Conservation (phyloP, 1,139 yeast species). For the Yamadazyma epiphylla region DNA sequence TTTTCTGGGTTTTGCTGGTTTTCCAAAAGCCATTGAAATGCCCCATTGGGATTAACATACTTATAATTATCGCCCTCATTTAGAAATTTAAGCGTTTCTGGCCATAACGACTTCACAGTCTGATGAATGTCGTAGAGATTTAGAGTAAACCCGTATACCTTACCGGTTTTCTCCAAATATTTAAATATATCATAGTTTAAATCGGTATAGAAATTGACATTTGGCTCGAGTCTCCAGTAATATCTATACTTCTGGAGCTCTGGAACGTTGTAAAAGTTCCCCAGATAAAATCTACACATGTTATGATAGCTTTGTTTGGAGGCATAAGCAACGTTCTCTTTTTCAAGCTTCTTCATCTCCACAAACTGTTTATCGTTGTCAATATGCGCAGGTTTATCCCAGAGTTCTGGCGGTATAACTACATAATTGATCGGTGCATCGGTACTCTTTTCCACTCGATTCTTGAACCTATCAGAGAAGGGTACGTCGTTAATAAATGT, state of each 20-base stretch:
- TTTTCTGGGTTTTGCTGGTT: slow-evolving; percentile 58
- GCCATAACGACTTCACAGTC: slow-evolving; percentile 63
- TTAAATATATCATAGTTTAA: slow-evolving; percentile 74
- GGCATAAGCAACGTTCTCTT: slow-evolving; percentile 61
- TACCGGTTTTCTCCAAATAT: slow-evolving; percentile 61
- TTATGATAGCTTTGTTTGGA: slow-evolving; percentile 63
- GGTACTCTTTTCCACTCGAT: slow-evolving; percentile 34
- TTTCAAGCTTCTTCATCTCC: slow-evolving; percentile 36
- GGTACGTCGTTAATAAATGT: slow-evolving; percentile 72
- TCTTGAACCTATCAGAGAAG: slow-evolving; percentile 56
- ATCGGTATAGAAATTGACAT: slow-evolving; percentile 61
- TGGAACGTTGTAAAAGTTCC: slow-evolving; percentile 60
- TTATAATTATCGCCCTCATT: slow-evolving; percentile 55
- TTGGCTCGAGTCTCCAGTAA: slow-evolving; percentile 85
- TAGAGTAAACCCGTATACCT: slow-evolving; percentile 68
- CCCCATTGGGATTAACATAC: slow-evolving; percentile 54
- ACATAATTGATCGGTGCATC: slow-evolving; percentile 58
- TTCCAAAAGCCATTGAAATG: slow-evolving; percentile 73
- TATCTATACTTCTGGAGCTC: slow-evolving; percentile 47
- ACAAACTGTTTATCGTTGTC: slow-evolving; percentile 39
- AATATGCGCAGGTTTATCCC: slow-evolving; percentile 64
- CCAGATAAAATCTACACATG: slow-evolving; percentile 65
- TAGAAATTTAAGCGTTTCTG: slow-evolving; percentile 59
- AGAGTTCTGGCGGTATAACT: slow-evolving; percentile 47
- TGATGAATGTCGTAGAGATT: slow-evolving; percentile 66